Evolutionary conservation across 352 stramenopile species (phyloP).

Genomic region (Elongisporangium prolatum): DNA sequence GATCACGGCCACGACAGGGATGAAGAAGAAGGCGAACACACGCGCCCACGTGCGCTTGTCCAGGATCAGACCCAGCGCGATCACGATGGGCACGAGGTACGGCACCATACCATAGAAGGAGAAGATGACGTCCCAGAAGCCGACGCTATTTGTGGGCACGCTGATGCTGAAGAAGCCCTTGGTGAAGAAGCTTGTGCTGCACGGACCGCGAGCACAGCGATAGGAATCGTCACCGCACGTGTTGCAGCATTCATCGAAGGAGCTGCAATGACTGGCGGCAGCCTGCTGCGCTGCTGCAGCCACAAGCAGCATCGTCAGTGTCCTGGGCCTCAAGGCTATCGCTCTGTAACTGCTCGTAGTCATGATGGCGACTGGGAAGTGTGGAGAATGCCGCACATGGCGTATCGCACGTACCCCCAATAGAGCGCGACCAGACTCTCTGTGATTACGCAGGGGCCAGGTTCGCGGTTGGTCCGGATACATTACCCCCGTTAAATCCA

Average conservation of each 20-base stretch:
- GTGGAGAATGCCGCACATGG: background rate
- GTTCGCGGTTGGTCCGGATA: no score
- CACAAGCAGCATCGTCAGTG: background rate
- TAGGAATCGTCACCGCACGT: constrained; percentile 38
- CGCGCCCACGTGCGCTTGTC: constrained; percentile 36
- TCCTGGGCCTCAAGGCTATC: background rate
- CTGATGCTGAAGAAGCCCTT: constrained; percentile 54
- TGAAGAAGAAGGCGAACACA: constrained; percentile 44
- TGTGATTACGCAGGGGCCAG: background rate
- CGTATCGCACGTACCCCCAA: background rate
- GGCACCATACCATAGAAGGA: constrained; percentile 53
- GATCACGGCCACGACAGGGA: constrained; percentile 38
- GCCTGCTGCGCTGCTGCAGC: background rate
- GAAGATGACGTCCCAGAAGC: constrained; percentile 49
- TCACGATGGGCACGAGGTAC: constrained; percentile 35
- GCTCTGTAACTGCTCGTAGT: background rate
- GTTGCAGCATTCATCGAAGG: constrained; percentile 34
- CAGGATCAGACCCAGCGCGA: constrained; percentile 38
- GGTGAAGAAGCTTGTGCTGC: constrained; percentile 35
- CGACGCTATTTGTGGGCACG: constrained; percentile 21
- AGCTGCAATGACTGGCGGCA: constrained; percentile 1
- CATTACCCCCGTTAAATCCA: no score
- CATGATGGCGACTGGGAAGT: background rate
- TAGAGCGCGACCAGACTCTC: background rate
- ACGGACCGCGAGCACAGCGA: constrained; percentile 45